Base-by-base conservation (phyloP, 2,329 filamentous ascomycete genomes). In the Fusarium cicatricum region DNA sequence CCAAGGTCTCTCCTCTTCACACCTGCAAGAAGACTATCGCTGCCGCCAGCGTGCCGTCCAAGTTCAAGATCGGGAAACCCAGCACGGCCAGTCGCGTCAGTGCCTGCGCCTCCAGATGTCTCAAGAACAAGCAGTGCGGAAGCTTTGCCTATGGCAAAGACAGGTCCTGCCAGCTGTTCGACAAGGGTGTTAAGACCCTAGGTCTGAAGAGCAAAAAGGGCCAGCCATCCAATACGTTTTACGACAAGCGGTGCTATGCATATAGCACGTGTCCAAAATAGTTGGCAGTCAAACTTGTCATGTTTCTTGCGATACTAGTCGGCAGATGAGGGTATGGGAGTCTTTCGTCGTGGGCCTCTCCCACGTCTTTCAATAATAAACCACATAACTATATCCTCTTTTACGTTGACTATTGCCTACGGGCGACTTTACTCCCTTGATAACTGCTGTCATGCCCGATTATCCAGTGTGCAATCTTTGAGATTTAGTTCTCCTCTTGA, bases 121-220 rank as follows among this genome's bases (percentile, higher is more conserved):
- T 47, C 1, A 53, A 58, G 23, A 58, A 26, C 5, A 21, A 9
- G 11, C 31, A 47, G 11, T 58, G 55, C 14, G 5, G 46, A 10
- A 46, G 55, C 7, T 58, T 58, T 3, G 36, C 29, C 29, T 44
- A 46, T 9, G 26, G 17, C 12, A 17, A 21, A n/a, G 23, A 28
- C 4, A 46, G 23, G n/a, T 12, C 11, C 14, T 46, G 32, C n/a
- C 19, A 46, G 32, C 19, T 46, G 19, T 46, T 16, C 17, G 36
- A 36, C 14, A 34, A 46, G 32, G 31, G 11, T 28, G 5, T 46
- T 17, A 46, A 28, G 19, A 29, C 19, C 16, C 17, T 46, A 16
- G n/a, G 32, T 4, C 10, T 14, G 11, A 28, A 19, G 23, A 28
- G 31, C 1, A n/a, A 36, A 10, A 36, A 36, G 15, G 38, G n/a